phyloP scores from a whole-genome alignment of 495 filamentous ascomycete species.

The Copromyces sp. region DNA sequence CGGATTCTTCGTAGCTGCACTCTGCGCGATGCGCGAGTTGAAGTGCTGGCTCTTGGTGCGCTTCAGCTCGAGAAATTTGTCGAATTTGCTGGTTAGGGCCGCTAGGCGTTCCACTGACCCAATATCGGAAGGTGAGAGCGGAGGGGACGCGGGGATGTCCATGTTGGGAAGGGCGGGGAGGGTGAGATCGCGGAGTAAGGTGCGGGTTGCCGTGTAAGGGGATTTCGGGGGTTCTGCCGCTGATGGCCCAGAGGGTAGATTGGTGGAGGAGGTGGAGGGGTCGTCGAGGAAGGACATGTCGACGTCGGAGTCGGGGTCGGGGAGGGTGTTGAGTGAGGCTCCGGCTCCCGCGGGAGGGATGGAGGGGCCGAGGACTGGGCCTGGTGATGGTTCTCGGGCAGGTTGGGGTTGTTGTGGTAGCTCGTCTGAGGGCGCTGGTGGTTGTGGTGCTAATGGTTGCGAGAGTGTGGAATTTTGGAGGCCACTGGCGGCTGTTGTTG shows the following conservation, averaged over 20 bases:
- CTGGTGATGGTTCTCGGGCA: slow-evolving; percentile 4
- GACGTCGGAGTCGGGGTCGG: slow-evolving; percentile 5
- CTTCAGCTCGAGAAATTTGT: slow-evolving; percentile 77
- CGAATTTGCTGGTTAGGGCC: slow-evolving; percentile 59
- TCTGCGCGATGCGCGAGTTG: slow-evolving; percentile 67
- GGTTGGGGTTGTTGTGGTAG: background rate
- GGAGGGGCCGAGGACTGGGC: slow-evolving; percentile 25
- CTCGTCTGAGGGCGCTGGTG: background rate
- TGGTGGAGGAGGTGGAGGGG: background rate
- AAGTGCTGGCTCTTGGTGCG: slow-evolving; percentile 74
- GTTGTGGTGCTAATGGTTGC: background rate
- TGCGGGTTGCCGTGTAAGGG: slow-evolving; percentile 57
- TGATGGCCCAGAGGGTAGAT: background rate
- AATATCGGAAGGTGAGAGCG: slow-evolving; percentile 55
- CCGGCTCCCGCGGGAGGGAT: background rate
- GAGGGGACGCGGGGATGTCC: slow-evolving; percentile 76
- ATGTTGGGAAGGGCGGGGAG: slow-evolving; percentile 72
- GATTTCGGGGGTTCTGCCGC: slow-evolving; percentile 41
- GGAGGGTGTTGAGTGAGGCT: background rate
- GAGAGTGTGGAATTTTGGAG: background rate
- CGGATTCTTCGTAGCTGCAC: slow-evolving; percentile 69
- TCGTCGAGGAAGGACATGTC: slow-evolving; percentile 18
- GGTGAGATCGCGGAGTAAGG: slow-evolving; percentile 67
- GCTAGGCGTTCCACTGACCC: background rate
- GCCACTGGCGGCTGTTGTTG: background rate